Evolutionary conservation across 1,284 basidiomycete genomes (phyloP).

Genomic region (Calocybe gambosa): DNA sequence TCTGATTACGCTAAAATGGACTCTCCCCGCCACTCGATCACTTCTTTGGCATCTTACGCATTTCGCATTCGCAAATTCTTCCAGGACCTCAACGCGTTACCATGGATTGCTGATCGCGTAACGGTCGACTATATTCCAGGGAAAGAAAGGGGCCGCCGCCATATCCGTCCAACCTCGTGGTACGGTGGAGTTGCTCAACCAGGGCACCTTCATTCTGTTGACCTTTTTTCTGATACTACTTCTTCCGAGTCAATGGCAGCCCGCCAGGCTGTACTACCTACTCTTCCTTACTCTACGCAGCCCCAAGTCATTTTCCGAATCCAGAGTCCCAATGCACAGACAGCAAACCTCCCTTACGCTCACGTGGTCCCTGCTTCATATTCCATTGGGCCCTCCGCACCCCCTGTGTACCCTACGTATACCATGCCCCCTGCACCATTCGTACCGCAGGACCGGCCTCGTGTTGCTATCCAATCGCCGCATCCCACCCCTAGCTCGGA

Average conservation of each 20-base stretch:
- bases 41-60: slow-evolving; percentile 26
- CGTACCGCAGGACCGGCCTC: background rate
- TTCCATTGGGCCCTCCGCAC: background rate
- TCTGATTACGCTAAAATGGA: slow-evolving; percentile 33
- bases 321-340: slow-evolving; percentile 1
- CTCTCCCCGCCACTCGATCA: slow-evolving; percentile 21
- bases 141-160: slow-evolving; percentile 18
- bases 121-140: slow-evolving; percentile 36
- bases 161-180: slow-evolving; percentile 13
- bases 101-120: slow-evolving; percentile 33
- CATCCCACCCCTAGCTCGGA: background rate
- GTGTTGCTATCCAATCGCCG: background rate
- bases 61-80: slow-evolving; percentile 26
- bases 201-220: slow-evolving; percentile 1
- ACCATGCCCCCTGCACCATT: background rate
- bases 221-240: slow-evolving; percentile 12
- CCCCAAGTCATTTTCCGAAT: slow-evolving; percentile 9
- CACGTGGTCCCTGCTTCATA: slow-evolving; percentile 5
- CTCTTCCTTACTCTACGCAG: background rate
- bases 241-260: slow-evolving; percentile 6
- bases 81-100: slow-evolving; percentile 26
- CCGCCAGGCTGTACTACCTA: background rate
- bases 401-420: background rate
- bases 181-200: slow-evolving; percentile 8
- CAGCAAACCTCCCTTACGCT: background rate